Evolutionary conservation across 768 basidiomycete species (phyloP).

Genomic region (Lactifluus echinatus): DNA sequence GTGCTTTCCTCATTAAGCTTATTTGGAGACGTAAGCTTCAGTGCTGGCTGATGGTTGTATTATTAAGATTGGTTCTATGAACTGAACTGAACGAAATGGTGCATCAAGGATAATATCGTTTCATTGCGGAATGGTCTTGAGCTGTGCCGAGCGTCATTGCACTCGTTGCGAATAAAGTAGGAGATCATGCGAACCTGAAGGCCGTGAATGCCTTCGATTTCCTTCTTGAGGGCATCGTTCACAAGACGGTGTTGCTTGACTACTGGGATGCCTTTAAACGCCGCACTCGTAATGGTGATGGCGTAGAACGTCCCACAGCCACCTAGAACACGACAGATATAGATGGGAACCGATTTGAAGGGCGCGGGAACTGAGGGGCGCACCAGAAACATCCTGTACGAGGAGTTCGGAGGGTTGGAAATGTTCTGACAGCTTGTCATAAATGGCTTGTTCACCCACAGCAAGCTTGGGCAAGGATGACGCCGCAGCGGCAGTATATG

Average conservation of each 20-base stretch:
- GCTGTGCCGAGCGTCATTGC: conserved; percentile 2
- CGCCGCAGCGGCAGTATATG: conserved; percentile 16
- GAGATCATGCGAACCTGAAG: conserved; percentile 56
- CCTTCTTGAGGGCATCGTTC: conserved; percentile 75
- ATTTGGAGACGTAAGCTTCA: not conserved
- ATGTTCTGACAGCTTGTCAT: conserved; percentile 57
- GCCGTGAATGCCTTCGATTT: conserved; percentile 89
- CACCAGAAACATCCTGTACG: conserved; percentile 95
- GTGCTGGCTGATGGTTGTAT: not conserved
- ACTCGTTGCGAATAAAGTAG: not conserved
- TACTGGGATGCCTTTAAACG: conserved; percentile 76
- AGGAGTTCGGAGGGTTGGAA: conserved; percentile 76
- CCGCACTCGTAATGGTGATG: conserved; percentile 75
- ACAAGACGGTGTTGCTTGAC: conserved; percentile 94
- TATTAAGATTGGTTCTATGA: conserved; percentile 2
- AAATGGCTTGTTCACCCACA: conserved; percentile 65
- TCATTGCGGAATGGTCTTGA: conserved; percentile 14
- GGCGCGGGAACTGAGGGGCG: conserved; percentile 22
- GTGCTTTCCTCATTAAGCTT: not conserved
- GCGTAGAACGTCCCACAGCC: conserved; percentile 98
- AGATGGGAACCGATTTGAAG: not conserved
- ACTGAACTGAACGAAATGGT: not conserved
- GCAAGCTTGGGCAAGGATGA: conserved; percentile 27
- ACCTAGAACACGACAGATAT: conserved; percentile 38
- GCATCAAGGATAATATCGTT: not conserved